phyloP scores from a whole-genome alignment of 345 rosid species.

The Eucalyptus pumila region DNA sequence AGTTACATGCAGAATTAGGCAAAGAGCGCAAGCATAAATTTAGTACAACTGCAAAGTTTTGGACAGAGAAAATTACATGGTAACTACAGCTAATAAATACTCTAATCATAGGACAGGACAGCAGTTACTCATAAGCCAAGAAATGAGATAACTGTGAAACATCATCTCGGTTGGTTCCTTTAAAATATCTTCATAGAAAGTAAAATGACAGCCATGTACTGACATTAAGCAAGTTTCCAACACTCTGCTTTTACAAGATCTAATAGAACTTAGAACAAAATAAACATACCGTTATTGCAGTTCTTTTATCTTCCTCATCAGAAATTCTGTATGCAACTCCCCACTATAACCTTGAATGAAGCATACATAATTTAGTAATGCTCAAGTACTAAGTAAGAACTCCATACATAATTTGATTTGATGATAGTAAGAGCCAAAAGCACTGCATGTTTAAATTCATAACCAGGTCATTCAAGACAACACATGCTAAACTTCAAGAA shows the following conservation, averaged over 20 bases:
- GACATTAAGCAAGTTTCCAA: not conserved
- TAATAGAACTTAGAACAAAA: not conserved
- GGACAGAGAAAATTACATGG: not conserved
- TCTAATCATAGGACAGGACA: not conserved
- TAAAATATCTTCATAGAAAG: not conserved
- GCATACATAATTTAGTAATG: not conserved
- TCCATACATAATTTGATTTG: not conserved
- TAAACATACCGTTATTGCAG: conserved; percentile 50
- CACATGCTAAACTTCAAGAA: not conserved
- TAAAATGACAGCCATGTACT: not conserved
- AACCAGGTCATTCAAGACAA: not conserved
- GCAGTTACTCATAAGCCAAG: not conserved
- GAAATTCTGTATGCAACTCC: conserved; percentile 87
- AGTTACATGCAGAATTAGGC: not conserved
- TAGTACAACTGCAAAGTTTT: not conserved
- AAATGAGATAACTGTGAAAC: not conserved
- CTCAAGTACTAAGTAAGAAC: not conserved
- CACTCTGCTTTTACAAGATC: not conserved
- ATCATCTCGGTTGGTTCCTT: not conserved
- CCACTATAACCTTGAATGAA: conserved; percentile 51
- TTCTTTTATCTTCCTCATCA: conserved; percentile 53
- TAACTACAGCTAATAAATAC: not conserved
- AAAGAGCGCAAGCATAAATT: not conserved
- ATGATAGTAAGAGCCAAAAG: not conserved
- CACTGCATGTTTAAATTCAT: not conserved